These are phyloP conservation scores for Capsicum chinense DNA, from an alignment of 257 asterid genomes.

Conservation along the genomic window DNA sequence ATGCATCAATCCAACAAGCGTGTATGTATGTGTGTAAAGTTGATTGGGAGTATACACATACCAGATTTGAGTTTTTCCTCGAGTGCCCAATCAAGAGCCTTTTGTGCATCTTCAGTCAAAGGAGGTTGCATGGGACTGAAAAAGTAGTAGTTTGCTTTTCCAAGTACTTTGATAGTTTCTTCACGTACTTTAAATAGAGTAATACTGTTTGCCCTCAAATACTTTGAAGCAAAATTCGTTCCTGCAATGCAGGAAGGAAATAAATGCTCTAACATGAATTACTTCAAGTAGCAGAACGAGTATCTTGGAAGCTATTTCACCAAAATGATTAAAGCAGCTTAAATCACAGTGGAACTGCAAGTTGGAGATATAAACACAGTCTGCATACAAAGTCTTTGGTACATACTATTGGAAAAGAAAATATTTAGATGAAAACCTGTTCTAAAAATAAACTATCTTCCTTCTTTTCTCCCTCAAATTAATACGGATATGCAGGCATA, in stretches of 20 bases:
- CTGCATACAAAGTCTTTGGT: background rate
- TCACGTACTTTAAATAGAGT: constrained; percentile 72
- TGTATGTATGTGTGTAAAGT: background rate
- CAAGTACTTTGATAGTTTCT: constrained; percentile 53
- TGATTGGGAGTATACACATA: constrained; percentile 32
- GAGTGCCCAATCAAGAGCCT: constrained; percentile 70
- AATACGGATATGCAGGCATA: background rate
- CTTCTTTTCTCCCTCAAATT: background rate
- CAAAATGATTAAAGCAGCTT: constrained; percentile 19
- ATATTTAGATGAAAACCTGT: background rate
- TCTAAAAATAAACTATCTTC: background rate
- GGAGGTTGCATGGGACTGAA: constrained; percentile 72
- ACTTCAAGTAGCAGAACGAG: constrained; percentile 4
- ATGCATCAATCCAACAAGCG: background rate
- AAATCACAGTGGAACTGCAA: background rate
- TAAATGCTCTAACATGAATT: background rate
- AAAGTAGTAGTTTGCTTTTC: constrained; percentile 46
- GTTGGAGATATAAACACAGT: background rate
- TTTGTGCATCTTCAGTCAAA: constrained; percentile 66
- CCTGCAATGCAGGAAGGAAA: constrained; percentile 43
- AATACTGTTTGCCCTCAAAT: constrained; percentile 60
- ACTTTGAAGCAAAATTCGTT: constrained; percentile 68
- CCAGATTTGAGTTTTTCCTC: constrained; percentile 67
- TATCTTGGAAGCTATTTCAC: background rate
- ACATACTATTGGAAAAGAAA: background rate